Evolutionary conservation across 495 filamentous ascomycete species (phyloP).

Genomic region (Lophiostoma macrostomum): DNA sequence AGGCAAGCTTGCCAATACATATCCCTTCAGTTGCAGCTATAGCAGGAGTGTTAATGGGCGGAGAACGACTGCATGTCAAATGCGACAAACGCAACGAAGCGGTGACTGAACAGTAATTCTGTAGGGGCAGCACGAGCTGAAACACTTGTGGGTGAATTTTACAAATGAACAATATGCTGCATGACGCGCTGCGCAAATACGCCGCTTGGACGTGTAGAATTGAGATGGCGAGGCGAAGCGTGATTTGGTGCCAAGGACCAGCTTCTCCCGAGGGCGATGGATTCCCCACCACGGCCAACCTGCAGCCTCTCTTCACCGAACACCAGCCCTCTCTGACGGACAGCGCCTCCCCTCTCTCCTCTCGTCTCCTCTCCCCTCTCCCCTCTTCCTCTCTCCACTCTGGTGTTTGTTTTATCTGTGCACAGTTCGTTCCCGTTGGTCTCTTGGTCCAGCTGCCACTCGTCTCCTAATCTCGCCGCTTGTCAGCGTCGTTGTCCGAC

Average conservation of each 20-base stretch:
- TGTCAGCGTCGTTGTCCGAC: slow-evolving; percentile 22
- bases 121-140: slow-evolving; percentile 5
- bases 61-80: not conserved
- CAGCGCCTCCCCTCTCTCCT: not conserved
- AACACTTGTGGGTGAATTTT: slow-evolving; percentile 14
- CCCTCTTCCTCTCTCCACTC: not conserved
- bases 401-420: slow-evolving; percentile 5
- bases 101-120: not conserved
- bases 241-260: not conserved
- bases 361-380: not conserved
- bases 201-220: not conserved
- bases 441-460: not conserved
- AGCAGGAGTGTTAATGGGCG: slow-evolving; percentile 16
- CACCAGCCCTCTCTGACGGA: slow-evolving; percentile 1
- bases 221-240: slow-evolving; percentile 8
- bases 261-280: not conserved
- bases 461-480: slow-evolving; percentile 28
- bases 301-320: not conserved
- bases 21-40: slow-evolving; percentile 19
- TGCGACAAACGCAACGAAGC: not conserved
- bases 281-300: not conserved
- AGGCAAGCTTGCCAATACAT: slow-evolving; percentile 8
- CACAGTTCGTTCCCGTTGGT: not conserved
- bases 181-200: not conserved
- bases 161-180: slow-evolving; percentile 1